Conservation (phyloP, 1,139 yeast genomes). For the Magnusiomyces ingens region DNA sequence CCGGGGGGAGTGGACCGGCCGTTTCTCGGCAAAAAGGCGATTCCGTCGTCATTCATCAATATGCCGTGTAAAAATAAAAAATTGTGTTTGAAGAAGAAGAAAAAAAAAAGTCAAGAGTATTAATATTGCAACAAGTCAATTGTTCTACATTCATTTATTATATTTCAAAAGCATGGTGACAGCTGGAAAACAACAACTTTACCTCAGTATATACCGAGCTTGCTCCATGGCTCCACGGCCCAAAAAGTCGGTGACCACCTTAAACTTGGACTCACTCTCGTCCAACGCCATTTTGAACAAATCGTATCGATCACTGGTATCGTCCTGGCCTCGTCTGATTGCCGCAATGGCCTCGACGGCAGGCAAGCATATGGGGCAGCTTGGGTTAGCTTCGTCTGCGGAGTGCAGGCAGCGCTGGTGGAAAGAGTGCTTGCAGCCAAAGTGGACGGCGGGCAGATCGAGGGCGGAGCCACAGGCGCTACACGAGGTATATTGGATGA, state of each 20-base stretch:
- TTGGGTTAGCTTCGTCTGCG: slow-evolving; percentile 25
- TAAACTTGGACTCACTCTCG: slow-evolving; percentile 61
- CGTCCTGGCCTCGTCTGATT: slow-evolving; percentile 53
- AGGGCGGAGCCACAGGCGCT: slow-evolving; percentile 60
- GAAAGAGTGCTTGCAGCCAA: slow-evolving; percentile 79
- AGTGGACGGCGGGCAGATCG: slow-evolving; percentile 77
- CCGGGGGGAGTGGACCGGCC: too few relatives aligned
- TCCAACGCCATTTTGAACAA: slow-evolving; percentile 53
- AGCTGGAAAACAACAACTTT: not conserved
- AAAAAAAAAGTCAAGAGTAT: too few relatives aligned
- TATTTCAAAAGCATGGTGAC: too few relatives aligned
- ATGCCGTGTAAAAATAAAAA: too few relatives aligned
- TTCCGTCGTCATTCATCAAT: too few relatives aligned
- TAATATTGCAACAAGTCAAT: too few relatives aligned
- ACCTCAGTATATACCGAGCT: slow-evolving; percentile 12
- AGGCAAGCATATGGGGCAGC: slow-evolving; percentile 69
- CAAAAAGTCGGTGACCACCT: slow-evolving; percentile 68
- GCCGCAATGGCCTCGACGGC: slow-evolving; percentile 62
- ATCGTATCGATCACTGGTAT: slow-evolving; percentile 54
- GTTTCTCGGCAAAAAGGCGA: too few relatives aligned
- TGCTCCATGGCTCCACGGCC: slow-evolving; percentile 81
- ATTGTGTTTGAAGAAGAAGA: too few relatives aligned
- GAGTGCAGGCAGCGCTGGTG: slow-evolving; percentile 70
- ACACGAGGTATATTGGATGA: slow-evolving; percentile 66
- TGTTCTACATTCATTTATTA: too few relatives aligned